These are phyloP conservation scores for Vitis hybrid DNA, from an alignment of 177 flowering plant species.

Conservation along the genomic window DNA sequence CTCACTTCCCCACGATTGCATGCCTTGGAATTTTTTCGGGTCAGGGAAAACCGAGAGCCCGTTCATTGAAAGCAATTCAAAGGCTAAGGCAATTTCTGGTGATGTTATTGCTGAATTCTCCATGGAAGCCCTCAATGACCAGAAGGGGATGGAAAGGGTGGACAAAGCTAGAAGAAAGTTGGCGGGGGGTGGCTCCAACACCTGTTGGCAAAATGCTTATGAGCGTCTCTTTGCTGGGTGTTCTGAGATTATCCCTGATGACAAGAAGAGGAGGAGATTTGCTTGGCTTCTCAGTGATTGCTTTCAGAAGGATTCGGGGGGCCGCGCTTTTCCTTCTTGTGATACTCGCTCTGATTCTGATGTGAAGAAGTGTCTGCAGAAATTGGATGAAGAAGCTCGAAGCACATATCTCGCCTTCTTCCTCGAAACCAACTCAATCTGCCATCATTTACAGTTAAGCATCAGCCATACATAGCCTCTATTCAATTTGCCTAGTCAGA, in stretches of 20 bases:
- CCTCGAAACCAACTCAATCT: conserved; percentile 66
- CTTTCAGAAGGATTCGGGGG: conserved; percentile 63
- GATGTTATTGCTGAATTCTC: conserved; percentile 49
- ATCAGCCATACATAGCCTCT: too few species aligned
- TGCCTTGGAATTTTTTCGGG: too few species aligned
- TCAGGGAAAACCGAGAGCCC: neutral
- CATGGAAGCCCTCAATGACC: conserved; percentile 31
- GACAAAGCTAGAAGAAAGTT: conserved; percentile 49
- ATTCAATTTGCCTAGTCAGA: too few species aligned
- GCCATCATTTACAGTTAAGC: conserved; percentile 55
- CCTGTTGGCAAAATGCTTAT: conserved; percentile 70
- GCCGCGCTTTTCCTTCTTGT: conserved; percentile 56
- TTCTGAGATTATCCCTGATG: conserved; percentile 45
- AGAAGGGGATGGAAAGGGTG: conserved; percentile 33
- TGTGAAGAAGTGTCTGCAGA: conserved; percentile 49
- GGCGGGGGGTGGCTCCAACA: conserved; percentile 23
- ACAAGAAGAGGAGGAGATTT: conserved; percentile 56
- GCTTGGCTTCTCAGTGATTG: conserved; percentile 80
- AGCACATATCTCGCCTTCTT: conserved; percentile 52
- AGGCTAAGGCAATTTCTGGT: neutral
- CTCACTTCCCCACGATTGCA: too few species aligned
- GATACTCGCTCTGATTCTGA: conserved; percentile 19
- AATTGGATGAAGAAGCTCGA: conserved; percentile 40
- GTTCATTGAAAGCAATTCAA: neutral
- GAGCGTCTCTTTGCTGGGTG: conserved; percentile 49